phyloP scores from a whole-genome alignment of 2,329 filamentous ascomycete genomes.

The Talaromyces sp. region DNA sequence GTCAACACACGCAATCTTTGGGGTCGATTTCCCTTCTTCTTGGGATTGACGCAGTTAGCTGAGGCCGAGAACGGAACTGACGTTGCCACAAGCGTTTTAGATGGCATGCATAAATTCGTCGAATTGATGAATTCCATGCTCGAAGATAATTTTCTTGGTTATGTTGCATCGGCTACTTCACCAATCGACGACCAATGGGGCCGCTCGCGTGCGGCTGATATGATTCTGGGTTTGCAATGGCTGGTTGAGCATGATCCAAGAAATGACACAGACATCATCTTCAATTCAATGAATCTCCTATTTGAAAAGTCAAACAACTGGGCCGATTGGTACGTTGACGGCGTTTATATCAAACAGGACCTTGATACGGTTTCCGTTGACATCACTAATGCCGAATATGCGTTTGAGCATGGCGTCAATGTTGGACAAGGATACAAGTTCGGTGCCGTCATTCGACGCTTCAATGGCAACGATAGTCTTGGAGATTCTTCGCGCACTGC shows the following conservation, averaged over 20 bases:
- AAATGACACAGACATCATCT: constrained; percentile 34
- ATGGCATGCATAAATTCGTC: constrained; percentile 51
- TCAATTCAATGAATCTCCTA: constrained; percentile 46
- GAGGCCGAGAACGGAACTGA: constrained; percentile 47
- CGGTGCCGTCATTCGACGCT: constrained; percentile 45
- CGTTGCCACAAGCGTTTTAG: constrained; percentile 45
- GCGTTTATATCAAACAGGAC: constrained; percentile 37
- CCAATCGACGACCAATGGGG: constrained; percentile 44
- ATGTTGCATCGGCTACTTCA: constrained; percentile 46
- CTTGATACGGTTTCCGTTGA: constrained; percentile 32
- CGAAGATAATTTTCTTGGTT: constrained; percentile 51
- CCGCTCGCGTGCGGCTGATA: constrained; percentile 41
- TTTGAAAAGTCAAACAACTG: constrained; percentile 41
- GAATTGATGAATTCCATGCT: constrained; percentile 55
- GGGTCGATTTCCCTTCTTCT: constrained; percentile 52
- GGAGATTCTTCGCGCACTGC: constrained; percentile 41
- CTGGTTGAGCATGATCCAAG: constrained; percentile 46
- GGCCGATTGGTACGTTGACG: constrained; percentile 40
- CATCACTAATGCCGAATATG: constrained; percentile 33
- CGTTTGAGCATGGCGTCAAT: constrained; percentile 49
- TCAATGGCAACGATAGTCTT: constrained; percentile 45
- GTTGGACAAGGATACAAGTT: constrained; percentile 49
- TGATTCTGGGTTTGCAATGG: constrained; percentile 50
- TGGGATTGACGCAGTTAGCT: constrained; percentile 49
- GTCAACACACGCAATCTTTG: constrained; percentile 49